Evolutionary conservation across 148 eudicot species (phyloP).

Genomic region (Nepenthes mirabilis): DNA sequence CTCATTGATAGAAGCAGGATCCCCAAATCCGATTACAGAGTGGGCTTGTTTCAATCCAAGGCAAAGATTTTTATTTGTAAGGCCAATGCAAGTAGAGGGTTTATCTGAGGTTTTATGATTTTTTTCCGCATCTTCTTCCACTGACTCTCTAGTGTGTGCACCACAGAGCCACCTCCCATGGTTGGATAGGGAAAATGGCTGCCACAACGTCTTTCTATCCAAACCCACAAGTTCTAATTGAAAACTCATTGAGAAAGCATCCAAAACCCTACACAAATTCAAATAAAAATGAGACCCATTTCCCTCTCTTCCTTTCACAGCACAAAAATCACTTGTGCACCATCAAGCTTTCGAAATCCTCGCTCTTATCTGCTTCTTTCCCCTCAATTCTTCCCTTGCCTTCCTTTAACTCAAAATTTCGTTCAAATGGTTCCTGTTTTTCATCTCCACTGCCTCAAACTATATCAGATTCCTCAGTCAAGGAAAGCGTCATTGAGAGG

Average conservation of each 20-base stretch:
- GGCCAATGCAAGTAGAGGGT: too few relatives aligned
- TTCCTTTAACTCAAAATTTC: conserved; percentile 13
- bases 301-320: conserved; percentile 21
- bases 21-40: too few relatives aligned
- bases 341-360: conserved; percentile 6
- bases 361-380: conserved; percentile 27
- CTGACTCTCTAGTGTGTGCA: background rate
- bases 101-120: too few relatives aligned
- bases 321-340: conserved; percentile 8
- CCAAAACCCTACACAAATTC: conserved; percentile 17
- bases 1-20: too few relatives aligned
- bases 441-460: conserved; percentile 26
- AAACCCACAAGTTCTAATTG: conserved; percentile 45
- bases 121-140: too few relatives aligned
- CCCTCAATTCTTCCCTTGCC: conserved; percentile 49
- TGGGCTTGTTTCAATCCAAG: too few relatives aligned
- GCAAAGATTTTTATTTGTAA: too few relatives aligned
- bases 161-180: too few relatives aligned
- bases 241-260: conserved; percentile 4
- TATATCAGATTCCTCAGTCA: conserved; percentile 33
- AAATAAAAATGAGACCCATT: conserved; percentile 5
- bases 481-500: conserved; percentile 29
- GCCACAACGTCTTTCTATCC: conserved; percentile 45
- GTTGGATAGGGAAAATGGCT: conserved; percentile 25
- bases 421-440: conserved; percentile 13